Evolutionary conservation across 306 rosid species (phyloP).

Genomic region (Fragaria vesca): DNA sequence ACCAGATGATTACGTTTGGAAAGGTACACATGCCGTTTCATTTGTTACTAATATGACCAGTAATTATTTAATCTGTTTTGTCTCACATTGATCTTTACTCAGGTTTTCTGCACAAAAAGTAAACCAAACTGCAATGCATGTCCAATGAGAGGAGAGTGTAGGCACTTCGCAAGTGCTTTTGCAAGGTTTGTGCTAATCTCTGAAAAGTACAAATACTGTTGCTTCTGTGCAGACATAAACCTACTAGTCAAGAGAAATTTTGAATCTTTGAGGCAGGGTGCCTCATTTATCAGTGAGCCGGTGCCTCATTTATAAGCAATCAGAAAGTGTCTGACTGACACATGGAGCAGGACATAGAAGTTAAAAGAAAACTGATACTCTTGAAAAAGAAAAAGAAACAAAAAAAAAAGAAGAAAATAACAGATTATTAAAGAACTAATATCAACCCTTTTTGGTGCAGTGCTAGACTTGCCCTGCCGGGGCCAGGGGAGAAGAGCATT

Average conservation of each 20-base stretch:
- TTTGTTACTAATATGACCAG: background rate
- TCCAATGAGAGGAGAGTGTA: slow-evolving; percentile 98
- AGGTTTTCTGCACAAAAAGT: slow-evolving; percentile 94
- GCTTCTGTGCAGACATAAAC: background rate
- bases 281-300: slow-evolving; percentile 11
- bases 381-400: background rate
- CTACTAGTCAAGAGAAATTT: background rate
- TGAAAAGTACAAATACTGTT: background rate
- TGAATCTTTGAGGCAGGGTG: no score
- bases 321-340: background rate
- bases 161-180: slow-evolving; percentile 98
- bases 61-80: slow-evolving; percentile 12
- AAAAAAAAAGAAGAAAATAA: background rate
- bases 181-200: slow-evolving; percentile 66
- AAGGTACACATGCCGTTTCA: slow-evolving; percentile 49
- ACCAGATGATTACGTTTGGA: slow-evolving; percentile 96
- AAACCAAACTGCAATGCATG: slow-evolving; percentile 97
- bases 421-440: slow-evolving; percentile 18
- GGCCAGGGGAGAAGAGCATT: slow-evolving; percentile 70
- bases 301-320: slow-evolving; percentile 14
- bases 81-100: slow-evolving; percentile 32
- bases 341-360: background rate
- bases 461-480: slow-evolving; percentile 91
- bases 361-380: background rate
- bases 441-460: slow-evolving; percentile 48